These are phyloP conservation scores for Fomitopsis betulina DNA, from an alignment of 1,284 basidiomycete genomes.

Conservation along the genomic window DNA sequence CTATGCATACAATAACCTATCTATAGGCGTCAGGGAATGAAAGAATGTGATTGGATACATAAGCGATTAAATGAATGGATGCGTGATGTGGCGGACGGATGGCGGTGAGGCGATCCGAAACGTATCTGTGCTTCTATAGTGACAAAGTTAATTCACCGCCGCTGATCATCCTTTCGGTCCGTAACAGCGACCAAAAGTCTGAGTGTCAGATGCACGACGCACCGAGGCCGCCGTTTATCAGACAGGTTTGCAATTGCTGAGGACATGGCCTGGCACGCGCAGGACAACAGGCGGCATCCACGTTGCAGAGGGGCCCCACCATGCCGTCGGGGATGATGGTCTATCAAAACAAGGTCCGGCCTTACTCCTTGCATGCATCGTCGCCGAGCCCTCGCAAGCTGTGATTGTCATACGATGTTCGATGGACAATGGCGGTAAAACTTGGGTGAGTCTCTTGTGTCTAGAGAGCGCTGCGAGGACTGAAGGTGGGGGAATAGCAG, in stretches of 20 bases:
- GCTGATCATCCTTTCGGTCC: not conserved
- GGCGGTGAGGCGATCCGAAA: too few relatives aligned
- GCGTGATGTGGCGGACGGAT: not conserved
- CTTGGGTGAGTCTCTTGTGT: not conserved
- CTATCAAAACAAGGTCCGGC: not conserved
- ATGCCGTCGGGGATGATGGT: not conserved
- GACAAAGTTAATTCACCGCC: not conserved
- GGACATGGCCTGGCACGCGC: not conserved
- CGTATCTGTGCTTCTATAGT: not conserved
- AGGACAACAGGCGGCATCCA: not conserved
- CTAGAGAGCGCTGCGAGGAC: not conserved
- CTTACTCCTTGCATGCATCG: not conserved
- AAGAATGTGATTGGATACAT: not conserved
- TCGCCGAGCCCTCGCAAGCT: not conserved
- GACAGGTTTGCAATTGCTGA: not conserved
- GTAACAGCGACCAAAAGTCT: not conserved
- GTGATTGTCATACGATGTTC: not conserved
- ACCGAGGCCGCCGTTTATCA: not conserved
- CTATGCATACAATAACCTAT: not conserved
- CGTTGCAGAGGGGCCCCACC: not conserved
- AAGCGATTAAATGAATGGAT: not conserved
- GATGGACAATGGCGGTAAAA: not conserved
- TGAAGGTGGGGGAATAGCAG: not conserved
- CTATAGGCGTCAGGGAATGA: not conserved
- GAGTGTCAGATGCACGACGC: not conserved